Conservation (phyloP, 805 yeast genomes). For the Candida takata region DNA sequence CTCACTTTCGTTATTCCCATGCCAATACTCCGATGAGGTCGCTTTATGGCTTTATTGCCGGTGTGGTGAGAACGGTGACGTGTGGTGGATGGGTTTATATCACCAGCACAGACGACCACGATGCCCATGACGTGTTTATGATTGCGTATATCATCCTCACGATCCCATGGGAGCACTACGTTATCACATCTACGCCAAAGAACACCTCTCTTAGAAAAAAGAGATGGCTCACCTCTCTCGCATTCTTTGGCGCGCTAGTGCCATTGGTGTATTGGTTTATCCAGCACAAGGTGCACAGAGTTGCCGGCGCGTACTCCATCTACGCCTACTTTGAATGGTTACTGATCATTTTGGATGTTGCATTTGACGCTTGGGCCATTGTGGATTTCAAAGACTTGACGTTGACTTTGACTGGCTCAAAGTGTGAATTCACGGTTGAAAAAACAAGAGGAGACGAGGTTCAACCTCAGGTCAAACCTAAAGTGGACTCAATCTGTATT, state of each 20-base stretch:
- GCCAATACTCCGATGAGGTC: constrained; percentile 27
- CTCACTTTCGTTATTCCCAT: constrained; percentile 41
- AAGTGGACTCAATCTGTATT: constrained; percentile 15
- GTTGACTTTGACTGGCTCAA: constrained; percentile 27
- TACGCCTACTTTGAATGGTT: constrained; percentile 96
- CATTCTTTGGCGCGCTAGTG: constrained; percentile 66
- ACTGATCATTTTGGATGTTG: constrained; percentile 73
- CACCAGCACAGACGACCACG: constrained; percentile 95
- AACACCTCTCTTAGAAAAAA: constrained; percentile 41
- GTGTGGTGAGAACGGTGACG: constrained; percentile 83
- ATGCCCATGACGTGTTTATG: constrained; percentile 94
- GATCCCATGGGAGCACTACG: constrained; percentile 79
- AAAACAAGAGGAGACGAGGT: background rate
- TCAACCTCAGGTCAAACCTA: constrained; percentile 14
- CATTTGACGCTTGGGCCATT: constrained; percentile 76
- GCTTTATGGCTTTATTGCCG: constrained; percentile 44
- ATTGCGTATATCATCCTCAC: constrained; percentile 82
- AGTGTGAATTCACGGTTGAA: constrained; percentile 15
- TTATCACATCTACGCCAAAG: constrained; percentile 48
- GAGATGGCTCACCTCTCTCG: constrained; percentile 43
- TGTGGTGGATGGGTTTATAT: constrained; percentile 99
- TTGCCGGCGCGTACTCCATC: constrained; percentile 91
- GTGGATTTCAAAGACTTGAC: constrained; percentile 62
- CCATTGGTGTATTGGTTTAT: constrained; percentile 87
- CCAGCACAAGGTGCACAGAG: constrained; percentile 82